These are phyloP conservation scores for Sanghuangporus baumii DNA, from an alignment of 1,284 basidiomycete species.

Conservation along the genomic window DNA sequence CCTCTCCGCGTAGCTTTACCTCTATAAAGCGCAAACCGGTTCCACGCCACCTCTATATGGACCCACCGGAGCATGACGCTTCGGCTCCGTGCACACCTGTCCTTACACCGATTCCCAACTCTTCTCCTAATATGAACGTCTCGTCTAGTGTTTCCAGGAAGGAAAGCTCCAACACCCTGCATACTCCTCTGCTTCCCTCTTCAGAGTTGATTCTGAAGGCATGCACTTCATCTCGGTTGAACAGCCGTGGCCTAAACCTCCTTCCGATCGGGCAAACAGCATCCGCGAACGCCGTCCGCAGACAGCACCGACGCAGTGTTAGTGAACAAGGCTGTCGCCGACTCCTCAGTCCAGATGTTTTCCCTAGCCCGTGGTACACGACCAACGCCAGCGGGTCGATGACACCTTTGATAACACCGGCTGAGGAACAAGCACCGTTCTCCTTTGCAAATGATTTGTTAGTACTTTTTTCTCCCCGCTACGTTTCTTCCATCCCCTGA, in stretches of 20 bases:
- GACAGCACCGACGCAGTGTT: constrained; percentile 11
- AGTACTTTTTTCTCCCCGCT: neutral
- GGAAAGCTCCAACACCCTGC: neutral
- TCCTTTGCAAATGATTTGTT: constrained; percentile 11
- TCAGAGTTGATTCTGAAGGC: constrained; percentile 16
- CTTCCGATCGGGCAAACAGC: constrained; percentile 14
- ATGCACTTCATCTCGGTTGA: neutral
- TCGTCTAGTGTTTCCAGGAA: neutral
- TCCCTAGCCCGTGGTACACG: constrained; percentile 7
- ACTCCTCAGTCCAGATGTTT: neutral
- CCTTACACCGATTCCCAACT: constrained; percentile 2
- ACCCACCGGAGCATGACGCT: constrained; percentile 10
- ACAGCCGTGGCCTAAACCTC: constrained; percentile 6
- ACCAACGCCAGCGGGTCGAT: constrained; percentile 2
- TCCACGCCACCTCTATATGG: constrained; percentile 13
- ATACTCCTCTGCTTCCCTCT: constrained; percentile 14
- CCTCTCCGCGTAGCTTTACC: constrained; percentile 17
- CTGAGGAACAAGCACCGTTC: constrained; percentile 7
- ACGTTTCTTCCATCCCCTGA: neutral
- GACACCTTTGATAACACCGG: constrained; percentile 9
- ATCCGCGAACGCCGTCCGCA: neutral
- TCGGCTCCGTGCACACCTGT: constrained; percentile 12
- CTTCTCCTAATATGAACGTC: neutral
- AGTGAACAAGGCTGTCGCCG: constrained; percentile 6
- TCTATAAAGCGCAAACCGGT: constrained; percentile 18